Base-by-base conservation (phyloP, 257 asterid species). In the Verbascum thapsus region DNA sequence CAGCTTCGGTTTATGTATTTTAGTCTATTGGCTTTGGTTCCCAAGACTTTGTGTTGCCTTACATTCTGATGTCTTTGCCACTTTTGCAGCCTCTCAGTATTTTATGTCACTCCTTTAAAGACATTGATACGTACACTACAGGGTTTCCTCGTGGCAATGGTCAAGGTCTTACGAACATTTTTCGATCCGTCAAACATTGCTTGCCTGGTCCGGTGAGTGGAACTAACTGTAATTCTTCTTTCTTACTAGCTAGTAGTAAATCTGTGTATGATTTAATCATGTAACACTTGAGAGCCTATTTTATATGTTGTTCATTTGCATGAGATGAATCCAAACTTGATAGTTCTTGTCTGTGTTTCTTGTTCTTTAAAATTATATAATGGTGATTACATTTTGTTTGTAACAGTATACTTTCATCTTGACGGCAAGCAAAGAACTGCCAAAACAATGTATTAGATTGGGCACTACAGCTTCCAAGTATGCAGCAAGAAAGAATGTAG, bases 161-260 rank as follows among this genome's bases (percentile, higher is more conserved):
- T 72, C 83, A 81, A 38, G 96, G 98, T 54, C 77, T 70, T 66
- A 56, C 84, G 16, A 72, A 81, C 76, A 75, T 85, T 58, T 91
- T 91, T 65, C 87, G 95, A 80, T 90, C 88, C 34, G 96, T 81
- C 58, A 86, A 85, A 49, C 88, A 81, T 57, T 88, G 96, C 83
- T 79, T 91, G 37, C 96, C 96, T 58, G 96, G 98, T 64, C 95
- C 98, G 17, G 95, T 86, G 76, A 86, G 95, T 79, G 10, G 47
- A 37, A 35, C 60, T 55, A 54, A 23, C 18, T 17, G 8, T 19
- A 38, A 11, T 23, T 26, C 39, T 44, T 45, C 32, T 48, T 13
- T 26, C 15, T 48, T 13, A 18, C 15, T 32, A 56, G 8, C 12
- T 70, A 12, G 48, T 12, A 38, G 49, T 57, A 52, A 19, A 53